A percentile compares a stretch with the other conserved stretches of the same genome.
These are phyloP conservation scores for Lipomyces orientalis DNA, from an alignment of 805 yeast genomes.

Conservation along the genomic window DNA sequence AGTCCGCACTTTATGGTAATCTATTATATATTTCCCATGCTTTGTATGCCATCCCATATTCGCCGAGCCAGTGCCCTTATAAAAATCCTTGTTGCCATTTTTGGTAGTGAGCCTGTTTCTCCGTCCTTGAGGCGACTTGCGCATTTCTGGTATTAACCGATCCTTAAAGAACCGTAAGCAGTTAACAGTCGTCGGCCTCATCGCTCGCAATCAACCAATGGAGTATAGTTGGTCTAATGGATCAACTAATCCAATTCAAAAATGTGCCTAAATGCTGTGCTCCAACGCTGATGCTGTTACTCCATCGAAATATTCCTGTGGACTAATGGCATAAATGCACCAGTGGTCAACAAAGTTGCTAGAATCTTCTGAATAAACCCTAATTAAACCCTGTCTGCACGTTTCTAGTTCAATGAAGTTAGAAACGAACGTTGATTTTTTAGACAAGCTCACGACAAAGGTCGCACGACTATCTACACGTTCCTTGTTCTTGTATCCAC, in stretches of 20 bases:
- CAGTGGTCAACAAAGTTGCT: neutral
- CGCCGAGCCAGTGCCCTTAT: conserved; percentile 95
- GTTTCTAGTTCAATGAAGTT: neutral
- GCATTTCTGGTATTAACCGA: conserved; percentile 20
- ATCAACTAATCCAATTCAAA: too few relatives aligned
- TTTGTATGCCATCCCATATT: conserved; percentile 85
- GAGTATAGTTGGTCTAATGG: neutral
- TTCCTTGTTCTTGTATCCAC: neutral
- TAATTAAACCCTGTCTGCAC: neutral
- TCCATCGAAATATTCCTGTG: neutral
- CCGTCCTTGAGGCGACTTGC: conserved; percentile 12
- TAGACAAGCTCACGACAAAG: neutral
- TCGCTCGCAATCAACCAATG: neutral
- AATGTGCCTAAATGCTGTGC: neutral
- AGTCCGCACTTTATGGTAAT: conserved; percentile 87
- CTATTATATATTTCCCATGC: conserved; percentile 74
- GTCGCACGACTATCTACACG: neutral
- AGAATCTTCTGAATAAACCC: conserved; percentile 2
- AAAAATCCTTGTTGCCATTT: conserved; percentile 90
- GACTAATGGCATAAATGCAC: conserved; percentile 12
- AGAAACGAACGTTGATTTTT: too few relatives aligned
- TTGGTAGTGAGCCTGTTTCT: conserved; percentile 78
- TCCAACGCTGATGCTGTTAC: neutral
- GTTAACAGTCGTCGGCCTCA: conserved; percentile 16
- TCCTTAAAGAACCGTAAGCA: conserved; percentile 18